A percentile compares a stretch with the other conserved stretches of the same genome.
phyloP scores from a whole-genome alignment of 225 moss, liverwort and hornwort species.

The Ulota crispa region DNA sequence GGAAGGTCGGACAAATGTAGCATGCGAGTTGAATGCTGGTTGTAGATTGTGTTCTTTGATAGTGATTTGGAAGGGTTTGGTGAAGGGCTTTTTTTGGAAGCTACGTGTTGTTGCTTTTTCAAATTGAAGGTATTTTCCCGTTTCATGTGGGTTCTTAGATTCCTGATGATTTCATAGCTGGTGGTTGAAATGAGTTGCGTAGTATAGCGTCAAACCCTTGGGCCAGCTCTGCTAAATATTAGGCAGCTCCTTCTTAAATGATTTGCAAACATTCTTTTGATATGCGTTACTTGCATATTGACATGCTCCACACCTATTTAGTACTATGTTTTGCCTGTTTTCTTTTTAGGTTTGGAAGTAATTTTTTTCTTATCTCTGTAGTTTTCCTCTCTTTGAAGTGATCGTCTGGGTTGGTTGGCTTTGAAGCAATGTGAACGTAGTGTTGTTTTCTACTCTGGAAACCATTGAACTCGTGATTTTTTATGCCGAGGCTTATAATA shows the following conservation, averaged over 20 bases:
- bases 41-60: constrained; percentile 12
- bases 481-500: no score
- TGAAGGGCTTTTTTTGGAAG: constrained; percentile 32
- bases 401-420: background rate
- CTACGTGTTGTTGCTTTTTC: constrained; percentile 38
- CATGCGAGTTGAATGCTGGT: background rate
- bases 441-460: background rate
- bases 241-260: constrained; percentile 6
- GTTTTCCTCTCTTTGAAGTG: background rate
- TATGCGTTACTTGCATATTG: background rate
- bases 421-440: background rate
- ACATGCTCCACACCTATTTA: background rate
- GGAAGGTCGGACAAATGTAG: background rate
- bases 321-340: background rate
- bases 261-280: constrained; percentile 5
- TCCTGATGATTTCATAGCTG: constrained; percentile 1
- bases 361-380: background rate
- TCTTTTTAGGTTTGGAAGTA: background rate
- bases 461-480: no score
- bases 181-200: constrained; percentile 17
- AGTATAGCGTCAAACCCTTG: background rate
- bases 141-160: constrained; percentile 2
- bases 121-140: constrained; percentile 18
- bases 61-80: constrained; percentile 22
- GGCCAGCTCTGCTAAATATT: constrained; percentile 5